Evolutionary conservation across 2,329 filamentous ascomycete genomes (phyloP).

Genomic region (Huntiella decipiens): DNA sequence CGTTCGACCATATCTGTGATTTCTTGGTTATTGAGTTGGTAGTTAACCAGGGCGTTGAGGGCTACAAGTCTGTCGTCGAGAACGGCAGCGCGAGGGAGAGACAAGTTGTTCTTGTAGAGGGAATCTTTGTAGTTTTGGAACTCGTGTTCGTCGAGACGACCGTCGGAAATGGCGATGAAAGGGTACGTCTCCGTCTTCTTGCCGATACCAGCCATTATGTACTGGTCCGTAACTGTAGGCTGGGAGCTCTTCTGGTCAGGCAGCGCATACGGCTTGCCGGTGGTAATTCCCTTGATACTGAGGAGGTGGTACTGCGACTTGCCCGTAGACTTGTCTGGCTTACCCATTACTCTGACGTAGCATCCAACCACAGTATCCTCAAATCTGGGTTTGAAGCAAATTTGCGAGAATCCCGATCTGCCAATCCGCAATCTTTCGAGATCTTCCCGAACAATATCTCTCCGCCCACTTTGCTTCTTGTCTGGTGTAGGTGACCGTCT

Average conservation of each 20-base stretch:
- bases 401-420: slow-evolving; percentile 67
- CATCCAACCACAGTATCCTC: slow-evolving; percentile 65
- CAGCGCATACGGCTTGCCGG: slow-evolving; percentile 69
- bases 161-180: slow-evolving; percentile 79
- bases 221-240: slow-evolving; percentile 66
- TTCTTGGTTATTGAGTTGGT: slow-evolving; percentile 66
- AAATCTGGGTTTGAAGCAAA: slow-evolving; percentile 87
- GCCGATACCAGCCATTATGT: slow-evolving; percentile 64
- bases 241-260: slow-evolving; percentile 47
- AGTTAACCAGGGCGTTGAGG: slow-evolving; percentile 62
- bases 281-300: slow-evolving; percentile 44
- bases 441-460: slow-evolving; percentile 46
- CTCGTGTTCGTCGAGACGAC: slow-evolving; percentile 64
- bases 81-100: slow-evolving; percentile 49
- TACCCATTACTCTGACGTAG: slow-evolving; percentile 70
- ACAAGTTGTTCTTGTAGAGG: slow-evolving; percentile 4
- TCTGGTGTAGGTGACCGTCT: slow-evolving; percentile 34
- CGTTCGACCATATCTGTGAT: slow-evolving; percentile 61
- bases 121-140: slow-evolving; percentile 57
- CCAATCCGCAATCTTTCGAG: slow-evolving; percentile 71
- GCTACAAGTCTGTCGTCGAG: slow-evolving; percentile 57
- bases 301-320: slow-evolving; percentile 65
- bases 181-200: slow-evolving; percentile 71
- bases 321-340: slow-evolving; percentile 52
- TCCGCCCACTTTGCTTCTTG: slow-evolving; percentile 30